These are phyloP conservation scores for Prunella vulgaris DNA, from an alignment of 257 asterid species.

Conservation along the genomic window DNA sequence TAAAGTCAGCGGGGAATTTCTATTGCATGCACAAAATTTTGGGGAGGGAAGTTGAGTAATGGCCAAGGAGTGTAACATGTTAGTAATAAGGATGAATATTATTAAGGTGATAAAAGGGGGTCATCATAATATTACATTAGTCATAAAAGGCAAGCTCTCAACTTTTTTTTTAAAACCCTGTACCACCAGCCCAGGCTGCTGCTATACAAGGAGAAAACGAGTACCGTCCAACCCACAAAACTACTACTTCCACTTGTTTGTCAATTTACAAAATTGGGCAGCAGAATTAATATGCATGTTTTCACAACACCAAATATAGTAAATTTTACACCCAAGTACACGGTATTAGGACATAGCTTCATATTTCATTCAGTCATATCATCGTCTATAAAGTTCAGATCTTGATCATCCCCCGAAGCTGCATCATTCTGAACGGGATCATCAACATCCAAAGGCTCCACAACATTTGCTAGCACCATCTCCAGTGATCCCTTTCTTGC, in stretches of 20 bases:
- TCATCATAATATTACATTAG: too few species aligned
- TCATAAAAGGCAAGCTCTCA: neutral
- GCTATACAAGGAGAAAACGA: neutral
- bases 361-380: slow-evolving; percentile 39
- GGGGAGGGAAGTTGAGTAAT: neutral
- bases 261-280: slow-evolving; percentile 27
- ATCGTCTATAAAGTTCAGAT: slow-evolving; percentile 64
- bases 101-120: neutral
- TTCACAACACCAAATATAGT: neutral
- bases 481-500: slow-evolving; percentile 50
- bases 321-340: slow-evolving; percentile 5
- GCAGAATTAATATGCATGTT: neutral
- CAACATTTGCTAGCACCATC: slow-evolving; percentile 45
- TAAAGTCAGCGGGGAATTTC: neutral
- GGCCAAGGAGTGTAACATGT: neutral
- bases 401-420: slow-evolving; percentile 43
- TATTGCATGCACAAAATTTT: neutral
- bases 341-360: neutral
- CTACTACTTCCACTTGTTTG: neutral
- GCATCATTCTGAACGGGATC: slow-evolving; percentile 35
- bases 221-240: neutral
- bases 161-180: neutral
- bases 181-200: too few species aligned
- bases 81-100: neutral
- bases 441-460: slow-evolving; percentile 45